A percentile compares a stretch with the other conserved stretches of the same genome.
Conservation (phyloP, 306 rosid genomes). For the Mimosa bimucronata region DNA sequence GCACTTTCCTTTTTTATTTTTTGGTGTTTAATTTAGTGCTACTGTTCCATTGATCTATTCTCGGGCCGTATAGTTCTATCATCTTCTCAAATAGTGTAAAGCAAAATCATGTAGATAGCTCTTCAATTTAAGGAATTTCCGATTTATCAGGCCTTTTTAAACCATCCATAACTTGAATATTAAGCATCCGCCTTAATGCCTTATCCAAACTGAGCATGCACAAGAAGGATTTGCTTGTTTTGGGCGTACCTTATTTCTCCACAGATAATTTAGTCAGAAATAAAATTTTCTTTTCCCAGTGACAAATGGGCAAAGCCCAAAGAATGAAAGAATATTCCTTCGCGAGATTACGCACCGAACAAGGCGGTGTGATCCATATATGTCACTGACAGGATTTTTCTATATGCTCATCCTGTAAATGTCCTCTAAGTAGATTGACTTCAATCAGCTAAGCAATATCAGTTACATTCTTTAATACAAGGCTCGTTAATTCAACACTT, state of each 20-base stretch:
- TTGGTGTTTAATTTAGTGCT: not conserved
- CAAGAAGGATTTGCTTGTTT: no score
- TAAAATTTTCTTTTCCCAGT: no score
- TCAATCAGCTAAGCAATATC: no score
- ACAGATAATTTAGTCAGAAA: not conserved
- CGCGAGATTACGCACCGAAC: no score
- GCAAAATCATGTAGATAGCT: not conserved
- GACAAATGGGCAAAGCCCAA: no score
- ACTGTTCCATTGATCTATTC: not conserved
- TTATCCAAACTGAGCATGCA: not conserved
- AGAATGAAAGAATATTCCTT: no score
- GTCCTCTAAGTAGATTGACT: no score
- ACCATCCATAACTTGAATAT: not conserved
- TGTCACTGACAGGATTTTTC: no score
- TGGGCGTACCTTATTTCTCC: not conserved
- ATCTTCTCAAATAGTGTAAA: not conserved
- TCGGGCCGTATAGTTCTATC: not conserved
- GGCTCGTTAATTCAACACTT: no score
- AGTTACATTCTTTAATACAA: no score
- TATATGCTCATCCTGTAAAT: no score
- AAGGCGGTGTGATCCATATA: no score
- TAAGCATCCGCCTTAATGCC: conserved; percentile 13
- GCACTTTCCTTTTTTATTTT: not conserved
- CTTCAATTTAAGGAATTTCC: conserved; percentile 28
- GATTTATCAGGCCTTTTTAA: not conserved